Evolutionary conservation across 2,329 filamentous ascomycete genomes (phyloP).

Genomic region (Scopulariopsis brevicaulis): DNA sequence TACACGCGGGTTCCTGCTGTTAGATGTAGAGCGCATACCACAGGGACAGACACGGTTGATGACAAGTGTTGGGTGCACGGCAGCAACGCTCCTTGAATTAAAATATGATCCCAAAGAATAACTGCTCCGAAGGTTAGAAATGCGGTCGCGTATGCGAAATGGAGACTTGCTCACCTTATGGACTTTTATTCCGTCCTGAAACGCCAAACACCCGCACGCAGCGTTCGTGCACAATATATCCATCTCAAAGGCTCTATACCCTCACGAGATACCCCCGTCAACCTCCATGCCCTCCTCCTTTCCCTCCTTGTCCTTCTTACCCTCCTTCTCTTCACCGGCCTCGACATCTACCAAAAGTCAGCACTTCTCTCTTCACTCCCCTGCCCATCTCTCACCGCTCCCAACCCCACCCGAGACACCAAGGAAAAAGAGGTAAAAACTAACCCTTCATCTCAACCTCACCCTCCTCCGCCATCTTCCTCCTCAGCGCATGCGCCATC

Average conservation of each 20-base stretch:
- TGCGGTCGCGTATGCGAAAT: neutral
- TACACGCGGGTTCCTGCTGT: too few species aligned
- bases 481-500: conserved; percentile 37
- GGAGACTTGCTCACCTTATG: neutral
- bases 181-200: neutral
- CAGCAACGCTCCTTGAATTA: too few species aligned
- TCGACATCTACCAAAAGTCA: conserved; percentile 12
- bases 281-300: conserved; percentile 14
- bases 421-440: conserved; percentile 1
- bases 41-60: too few species aligned
- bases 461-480: conserved; percentile 37
- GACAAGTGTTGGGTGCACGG: too few species aligned
- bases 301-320: conserved; percentile 11
- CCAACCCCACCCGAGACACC: neutral
- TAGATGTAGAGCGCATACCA: too few species aligned
- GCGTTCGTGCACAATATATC: too few species aligned
- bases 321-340: neutral
- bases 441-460: conserved; percentile 37
- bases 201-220: neutral
- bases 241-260: neutral
- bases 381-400: neutral
- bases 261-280: conserved; percentile 16
- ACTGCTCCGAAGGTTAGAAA: neutral
- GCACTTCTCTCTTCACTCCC: neutral
- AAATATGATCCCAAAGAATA: too few species aligned